phyloP scores from a whole-genome alignment of 192 early-diverging fungal genomes.

The Rhizoclosmatium globosum region DNA sequence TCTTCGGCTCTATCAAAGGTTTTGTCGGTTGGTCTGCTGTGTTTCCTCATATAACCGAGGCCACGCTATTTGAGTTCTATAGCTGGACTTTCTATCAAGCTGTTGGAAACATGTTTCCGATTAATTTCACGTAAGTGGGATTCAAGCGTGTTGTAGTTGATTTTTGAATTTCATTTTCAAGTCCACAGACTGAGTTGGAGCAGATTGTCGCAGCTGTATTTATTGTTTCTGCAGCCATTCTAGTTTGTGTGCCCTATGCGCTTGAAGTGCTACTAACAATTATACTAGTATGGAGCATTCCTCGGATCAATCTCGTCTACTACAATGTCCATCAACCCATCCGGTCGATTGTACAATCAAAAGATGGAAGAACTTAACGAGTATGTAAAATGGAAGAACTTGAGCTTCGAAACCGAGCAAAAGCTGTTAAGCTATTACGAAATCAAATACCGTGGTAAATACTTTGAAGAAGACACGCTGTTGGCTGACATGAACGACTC shows the following conservation, averaged over 20 bases:
- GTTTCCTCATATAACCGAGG: background rate
- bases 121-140: background rate
- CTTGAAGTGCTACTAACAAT: background rate
- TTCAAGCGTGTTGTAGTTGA: background rate
- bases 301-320: slow-evolving; percentile 17
- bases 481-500: slow-evolving; percentile 52
- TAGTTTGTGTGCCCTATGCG: background rate
- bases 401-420: slow-evolving; percentile 16
- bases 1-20: background rate
- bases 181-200: slow-evolving; percentile 16
- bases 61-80: slow-evolving; percentile 5
- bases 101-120: background rate
- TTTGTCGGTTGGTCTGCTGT: slow-evolving; percentile 5
- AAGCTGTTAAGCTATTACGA: slow-evolving; percentile 41
- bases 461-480: slow-evolving; percentile 40
- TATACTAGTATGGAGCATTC: background rate
- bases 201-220: slow-evolving; percentile 11
- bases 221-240: slow-evolving; percentile 28
- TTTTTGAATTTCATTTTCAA: background rate
- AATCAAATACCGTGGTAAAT: slow-evolving; percentile 47
- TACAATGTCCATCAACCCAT: slow-evolving; percentile 13
- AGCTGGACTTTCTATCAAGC: slow-evolving; percentile 3
- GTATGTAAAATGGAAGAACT: slow-evolving; percentile 40
- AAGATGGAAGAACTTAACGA: slow-evolving; percentile 47
- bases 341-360: slow-evolving; percentile 17